Base-by-base conservation (phyloP, 2,329 filamentous ascomycete species). In the Trichoderma sp. region DNA sequence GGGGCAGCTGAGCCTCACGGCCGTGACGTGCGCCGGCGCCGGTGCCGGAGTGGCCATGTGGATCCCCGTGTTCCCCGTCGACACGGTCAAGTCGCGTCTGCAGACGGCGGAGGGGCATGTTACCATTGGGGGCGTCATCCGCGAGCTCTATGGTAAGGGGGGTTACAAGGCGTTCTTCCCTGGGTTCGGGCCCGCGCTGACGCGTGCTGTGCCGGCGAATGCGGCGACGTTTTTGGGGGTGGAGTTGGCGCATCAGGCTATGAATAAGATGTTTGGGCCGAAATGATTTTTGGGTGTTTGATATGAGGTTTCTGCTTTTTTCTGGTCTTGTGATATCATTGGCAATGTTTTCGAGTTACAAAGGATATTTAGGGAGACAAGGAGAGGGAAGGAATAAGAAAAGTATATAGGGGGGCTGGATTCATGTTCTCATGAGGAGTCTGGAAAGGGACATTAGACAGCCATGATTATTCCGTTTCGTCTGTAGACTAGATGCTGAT, bases 61-160 rank as follows among this genome's bases (percentile, higher is more conserved):
- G 95, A 95, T 97, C 71, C 93, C 95, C 62, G 93, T 99, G 48
- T 99, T 99, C 85, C 95, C 95, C 24, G 85, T 99, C 69, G 95
- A 99, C 75, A 99, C 95, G 0, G 89, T 99, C 80, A 99, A 99
- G 86, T 93, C 90, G 69, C 84, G 93, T 44, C 80, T 99, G 75
- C 95, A 99, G 83, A 96, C 92, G 50, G 92, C 92, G 48, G 91
- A 95, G 74, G 93, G 92, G 56, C 90, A 90, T 71, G 89, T 93
- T 57, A 92, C 90, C 0, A 87, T 99, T 59, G 85, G 88, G 17
- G 88, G 90, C 7, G 92, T 95, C 39, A 86, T 99, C 59, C 84
- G 86, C 69, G 87, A 92, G 63, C 82, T 99, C n/a, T 97, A 97
- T 75, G 88, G 82, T 43, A 88, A 82, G 72, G 93, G 94, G 39